Base-by-base conservation (phyloP, 2,329 filamentous ascomycete species). In the Fusarium longipes region DNA sequence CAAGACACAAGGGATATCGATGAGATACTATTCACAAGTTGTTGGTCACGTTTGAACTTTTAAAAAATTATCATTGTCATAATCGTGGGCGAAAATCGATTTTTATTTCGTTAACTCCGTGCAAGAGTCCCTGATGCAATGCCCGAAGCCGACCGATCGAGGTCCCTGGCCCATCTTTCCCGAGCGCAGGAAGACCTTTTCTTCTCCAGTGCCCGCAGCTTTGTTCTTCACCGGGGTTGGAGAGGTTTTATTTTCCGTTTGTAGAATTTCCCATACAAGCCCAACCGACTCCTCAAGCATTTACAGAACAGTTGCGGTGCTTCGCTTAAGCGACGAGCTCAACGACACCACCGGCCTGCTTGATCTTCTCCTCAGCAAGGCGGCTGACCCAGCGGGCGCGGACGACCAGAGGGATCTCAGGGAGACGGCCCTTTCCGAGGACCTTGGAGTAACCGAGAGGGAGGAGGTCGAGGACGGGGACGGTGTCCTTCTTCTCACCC, bases 361-460 rank as follows among this genome's bases (percentile, higher is more conserved):
- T 97, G 85, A 99, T 97, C 92, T 99, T 99, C 86, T 93, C 88
- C 91, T 99, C 96, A 75, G 96, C 96, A 82, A 97, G 90, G 82
- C 92, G 91, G 88, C 90, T 93, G 84, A 99, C 92, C 87, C 93
- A 98, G 82, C 96, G 88, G 76, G 96, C 95, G 80, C 93, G 93
- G 74, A 99, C 94, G 78, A 99, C 93, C 77, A 99, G 83, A 75
- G 96, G 96, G 78, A 98, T 89, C 79, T 95, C 87, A 78, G 96
- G 95, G 78, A 98, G 87, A 80, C 95, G 91, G 83, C 96, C 96
- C 90, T 99, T 99, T 82, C 96, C 96, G 81, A 99, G 92, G 75
- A 99, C 90, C 88, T 99, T 99, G 80, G 93, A 92, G 90, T 98
- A 99, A 77, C 96, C 96, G 83, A 97, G 91, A 77, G 93, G 88